A percentile compares a stretch with the other conserved stretches of the same genome.
Evolutionary conservation across 2,329 filamentous ascomycete genomes (phyloP).

Genomic region (Trichoderma sp.): DNA sequence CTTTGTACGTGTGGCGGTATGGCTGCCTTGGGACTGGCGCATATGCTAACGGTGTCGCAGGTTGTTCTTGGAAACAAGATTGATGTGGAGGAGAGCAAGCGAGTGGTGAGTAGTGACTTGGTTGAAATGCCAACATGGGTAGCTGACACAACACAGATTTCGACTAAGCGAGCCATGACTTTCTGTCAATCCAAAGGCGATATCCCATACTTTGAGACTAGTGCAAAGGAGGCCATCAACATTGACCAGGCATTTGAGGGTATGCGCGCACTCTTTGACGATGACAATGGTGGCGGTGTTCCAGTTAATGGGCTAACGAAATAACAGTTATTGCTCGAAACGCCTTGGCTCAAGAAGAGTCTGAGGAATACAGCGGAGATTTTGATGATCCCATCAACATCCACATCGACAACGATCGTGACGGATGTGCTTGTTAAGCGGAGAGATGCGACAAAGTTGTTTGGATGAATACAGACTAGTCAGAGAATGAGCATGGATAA

Average conservation of each 20-base stretch:
- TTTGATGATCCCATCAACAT: slow-evolving; percentile 99
- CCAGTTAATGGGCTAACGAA: neutral
- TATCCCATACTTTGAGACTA: slow-evolving; percentile 99
- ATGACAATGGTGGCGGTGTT: neutral
- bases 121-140: neutral
- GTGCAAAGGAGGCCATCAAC: slow-evolving; percentile 97
- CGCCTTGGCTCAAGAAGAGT: slow-evolving; percentile 93
- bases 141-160: slow-evolving; percentile 64
- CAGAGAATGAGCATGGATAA: slow-evolving; percentile 15
- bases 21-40: too few species aligned
- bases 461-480: slow-evolving; percentile 12
- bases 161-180: slow-evolving; percentile 91
- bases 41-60: slow-evolving; percentile 49
- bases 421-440: slow-evolving; percentile 86
- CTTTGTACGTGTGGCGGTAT: slow-evolving; percentile 64
- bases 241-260: slow-evolving; percentile 82
- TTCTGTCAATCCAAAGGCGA: slow-evolving; percentile 98
- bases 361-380: slow-evolving; percentile 95
- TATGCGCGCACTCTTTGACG: slow-evolving; percentile 39
- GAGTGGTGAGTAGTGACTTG: slow-evolving; percentile 64
- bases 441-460: neutral
- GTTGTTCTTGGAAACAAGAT: slow-evolving; percentile 99
- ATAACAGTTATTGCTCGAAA: slow-evolving; percentile 87
- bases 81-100: slow-evolving; percentile 96
- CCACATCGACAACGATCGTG: slow-evolving; percentile 89